Evolutionary conservation across 129 eudicot species (phyloP), one percentile per base, ranked within the genome.

Genomic region (Deinandra increscens): DNA sequence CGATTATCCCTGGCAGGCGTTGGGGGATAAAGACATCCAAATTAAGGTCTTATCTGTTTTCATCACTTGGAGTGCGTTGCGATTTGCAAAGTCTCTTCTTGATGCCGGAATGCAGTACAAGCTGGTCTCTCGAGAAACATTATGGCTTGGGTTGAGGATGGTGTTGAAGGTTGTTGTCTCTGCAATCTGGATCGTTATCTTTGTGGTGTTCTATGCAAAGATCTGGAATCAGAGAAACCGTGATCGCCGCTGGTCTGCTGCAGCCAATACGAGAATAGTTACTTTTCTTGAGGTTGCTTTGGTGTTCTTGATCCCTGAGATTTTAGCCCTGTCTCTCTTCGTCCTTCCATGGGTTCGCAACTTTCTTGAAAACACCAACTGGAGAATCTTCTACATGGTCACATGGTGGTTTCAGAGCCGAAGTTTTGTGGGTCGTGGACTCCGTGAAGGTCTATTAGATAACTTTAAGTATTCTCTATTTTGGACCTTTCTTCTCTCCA

Each of bases 321-420:
- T 86, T 50, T 45, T 91, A 46, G 82, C 94, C 0, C 17, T 88
- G 12, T 85, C 83, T 26, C 81, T 91, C 5, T 88, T 91, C 66
- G 5, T 88, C 18, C 14, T 91, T 4, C 96, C 97, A 9, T 86
- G 96, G 94, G 37, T 86, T 58, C 81, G 94, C 71, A 91, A 91
- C 68, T 88, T 86, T 13, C 71, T 91, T 15, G 96, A 91, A 84
- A 84, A 88, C 19, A 77, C 91, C 0, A 91, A 91, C 66, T 88
- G 94, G 96, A 77, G 83, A 74, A 79, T 88, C 53, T 80, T 91
- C 56, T 86, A 91, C 58, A 0, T 80, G 79, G 18, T 86, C 41
- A 75, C 94, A 9, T 88, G 97, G 96, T 88, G 97, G 97, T 91
- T 91, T 65, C 96, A 91, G 70, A 84, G 89, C 74, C 66, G 87